Percentiles rank a stretch among this genome's conserved stretches.
phyloP scores from a whole-genome alignment of 805 yeast genomes.

The Candida nitratophila region DNA sequence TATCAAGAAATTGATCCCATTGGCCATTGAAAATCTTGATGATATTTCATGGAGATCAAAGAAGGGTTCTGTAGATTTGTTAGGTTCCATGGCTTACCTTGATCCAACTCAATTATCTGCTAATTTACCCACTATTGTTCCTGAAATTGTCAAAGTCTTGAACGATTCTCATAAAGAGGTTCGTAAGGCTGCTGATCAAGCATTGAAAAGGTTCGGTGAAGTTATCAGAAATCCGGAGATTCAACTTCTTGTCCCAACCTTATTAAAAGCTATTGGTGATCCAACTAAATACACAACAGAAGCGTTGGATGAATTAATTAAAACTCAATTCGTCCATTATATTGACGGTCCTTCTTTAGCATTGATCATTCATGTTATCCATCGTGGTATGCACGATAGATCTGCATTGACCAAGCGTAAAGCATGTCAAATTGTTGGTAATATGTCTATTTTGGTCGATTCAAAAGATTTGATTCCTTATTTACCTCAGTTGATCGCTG shows the following conservation, averaged over 20 bases:
- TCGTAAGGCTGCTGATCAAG: constrained; percentile 85
- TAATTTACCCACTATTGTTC: constrained; percentile 84
- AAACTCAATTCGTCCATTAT: constrained; percentile 93
- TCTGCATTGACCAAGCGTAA: constrained; percentile 89
- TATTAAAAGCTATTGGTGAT: constrained; percentile 91
- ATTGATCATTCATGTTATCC: constrained; percentile 86
- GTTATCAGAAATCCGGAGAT: constrained; percentile 97
- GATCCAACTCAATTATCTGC: constrained; percentile 92
- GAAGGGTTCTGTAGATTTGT: constrained; percentile 90
- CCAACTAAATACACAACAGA: constrained; percentile 86
- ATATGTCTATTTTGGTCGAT: constrained; percentile 95
- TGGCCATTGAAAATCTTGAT: constrained; percentile 79
- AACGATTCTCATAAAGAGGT: constrained; percentile 97
- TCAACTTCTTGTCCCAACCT: constrained; percentile 78
- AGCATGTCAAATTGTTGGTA: constrained; percentile 97
- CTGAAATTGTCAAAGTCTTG: constrained; percentile 91
- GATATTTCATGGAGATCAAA: constrained; percentile 94
- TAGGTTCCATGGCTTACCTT: constrained; percentile 96
- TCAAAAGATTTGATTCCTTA: constrained; percentile 81
- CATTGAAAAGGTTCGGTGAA: constrained; percentile 89
- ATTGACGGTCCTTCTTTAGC: constrained; percentile 98
- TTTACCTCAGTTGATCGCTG: constrained; percentile 66
- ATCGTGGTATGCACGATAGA: constrained; percentile 91
- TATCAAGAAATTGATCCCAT: constrained; percentile 82
- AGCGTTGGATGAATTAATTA: constrained; percentile 79